phyloP scores from a whole-genome alignment of 306 rosid genomes.

The Delonix regia region DNA sequence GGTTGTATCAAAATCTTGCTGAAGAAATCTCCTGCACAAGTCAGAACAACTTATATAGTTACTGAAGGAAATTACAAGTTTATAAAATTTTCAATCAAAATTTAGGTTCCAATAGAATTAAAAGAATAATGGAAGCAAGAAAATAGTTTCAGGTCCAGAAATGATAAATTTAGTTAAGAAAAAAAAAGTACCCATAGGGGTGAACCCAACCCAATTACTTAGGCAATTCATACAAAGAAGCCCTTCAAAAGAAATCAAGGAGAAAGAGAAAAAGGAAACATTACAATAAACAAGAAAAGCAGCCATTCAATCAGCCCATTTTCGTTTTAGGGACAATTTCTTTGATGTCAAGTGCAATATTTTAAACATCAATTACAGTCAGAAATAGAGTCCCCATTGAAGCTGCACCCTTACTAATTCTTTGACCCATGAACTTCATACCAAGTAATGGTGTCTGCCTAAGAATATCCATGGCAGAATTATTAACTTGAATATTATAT shows the following conservation, averaged over 20 bases:
- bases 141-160: conserved; percentile 11
- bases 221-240: background rate
- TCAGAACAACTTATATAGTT: background rate
- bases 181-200: background rate
- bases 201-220: background rate
- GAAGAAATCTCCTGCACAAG: conserved; percentile 88
- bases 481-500: background rate
- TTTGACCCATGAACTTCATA: background rate
- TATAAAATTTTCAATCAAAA: conserved; percentile 25
- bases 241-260: conserved; percentile 13
- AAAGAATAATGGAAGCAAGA: background rate
- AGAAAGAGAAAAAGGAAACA: background rate
- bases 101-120: background rate
- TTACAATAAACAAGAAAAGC: background rate
- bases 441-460: background rate
- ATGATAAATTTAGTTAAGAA: background rate
- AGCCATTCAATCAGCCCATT: background rate
- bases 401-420: background rate
- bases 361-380: background rate
- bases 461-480: conserved; percentile 2
- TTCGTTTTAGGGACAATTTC: background rate
- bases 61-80: background rate
- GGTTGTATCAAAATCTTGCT: conserved; percentile 94
- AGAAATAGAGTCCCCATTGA: background rate
- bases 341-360: background rate